A percentile compares a stretch with the other conserved stretches of the same genome.
phyloP scores from a whole-genome alignment of 768 basidiomycete genomes.

The Kwoniella sp. region DNA sequence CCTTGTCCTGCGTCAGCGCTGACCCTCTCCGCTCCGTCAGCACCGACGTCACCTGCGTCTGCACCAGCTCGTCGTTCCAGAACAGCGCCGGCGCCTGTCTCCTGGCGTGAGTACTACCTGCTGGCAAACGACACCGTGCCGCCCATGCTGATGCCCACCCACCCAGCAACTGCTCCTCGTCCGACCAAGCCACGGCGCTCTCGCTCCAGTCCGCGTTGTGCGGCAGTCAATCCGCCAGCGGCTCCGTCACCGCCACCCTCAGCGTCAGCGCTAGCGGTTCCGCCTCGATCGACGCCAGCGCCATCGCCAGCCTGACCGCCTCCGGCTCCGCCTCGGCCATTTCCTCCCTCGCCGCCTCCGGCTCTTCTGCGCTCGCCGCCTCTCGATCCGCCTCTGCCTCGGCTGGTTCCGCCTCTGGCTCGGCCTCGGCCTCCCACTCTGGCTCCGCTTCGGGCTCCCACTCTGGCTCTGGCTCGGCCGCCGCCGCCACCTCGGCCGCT shows the following conservation, averaged over 20 bases:
- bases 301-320: conserved; percentile 8
- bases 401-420: not conserved
- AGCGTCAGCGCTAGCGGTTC: conserved; percentile 14
- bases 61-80: conserved; percentile 39
- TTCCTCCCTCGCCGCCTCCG: conserved; percentile 17
- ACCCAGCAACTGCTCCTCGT: conserved; percentile 36
- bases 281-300: conserved; percentile 17
- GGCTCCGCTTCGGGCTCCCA: not conserved
- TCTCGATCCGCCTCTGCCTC: conserved; percentile 2
- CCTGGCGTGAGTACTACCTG: conserved; percentile 25
- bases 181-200: conserved; percentile 33
- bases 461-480: not conserved
- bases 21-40: not conserved
- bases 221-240: conserved; percentile 17
- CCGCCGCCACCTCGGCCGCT: conserved; percentile 7
- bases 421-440: conserved; percentile 8
- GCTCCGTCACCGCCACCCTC: conserved; percentile 28
- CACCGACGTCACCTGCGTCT: conserved; percentile 40
- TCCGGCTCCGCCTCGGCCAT: conserved; percentile 13
- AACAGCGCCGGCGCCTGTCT: conserved; percentile 32
- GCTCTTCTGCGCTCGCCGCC: conserved; percentile 12
- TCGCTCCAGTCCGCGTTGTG: conserved; percentile 40
- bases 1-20: not conserved
- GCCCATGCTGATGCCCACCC: not conserved
- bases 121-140: not conserved